Conservation (phyloP, 2,329 filamentous ascomycete genomes). For the Fusarium nygamai region DNA sequence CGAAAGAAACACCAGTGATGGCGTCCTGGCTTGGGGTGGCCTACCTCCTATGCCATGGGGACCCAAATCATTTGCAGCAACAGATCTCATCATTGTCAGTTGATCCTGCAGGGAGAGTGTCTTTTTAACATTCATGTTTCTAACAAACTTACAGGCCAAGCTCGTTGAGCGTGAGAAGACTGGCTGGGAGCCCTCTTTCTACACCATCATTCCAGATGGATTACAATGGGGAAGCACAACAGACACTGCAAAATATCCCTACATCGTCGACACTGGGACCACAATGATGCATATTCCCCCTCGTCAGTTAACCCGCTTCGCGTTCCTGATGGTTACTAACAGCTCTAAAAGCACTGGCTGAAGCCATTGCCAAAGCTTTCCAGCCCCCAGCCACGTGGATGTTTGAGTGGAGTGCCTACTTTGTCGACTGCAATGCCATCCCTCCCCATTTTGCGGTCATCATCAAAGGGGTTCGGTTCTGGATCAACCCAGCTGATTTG, state of each 20-base stretch:
- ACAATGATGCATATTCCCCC: constrained; percentile 62
- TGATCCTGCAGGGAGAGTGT: neutral
- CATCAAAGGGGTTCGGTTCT: constrained; percentile 56
- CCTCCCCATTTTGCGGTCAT: constrained; percentile 58
- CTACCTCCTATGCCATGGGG: constrained; percentile 52
- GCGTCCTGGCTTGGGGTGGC: constrained; percentile 59
- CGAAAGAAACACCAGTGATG: constrained; percentile 56
- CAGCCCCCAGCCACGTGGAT: constrained; percentile 58
- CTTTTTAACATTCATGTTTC: neutral
- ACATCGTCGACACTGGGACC: constrained; percentile 63
- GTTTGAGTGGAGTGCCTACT: constrained; percentile 59
- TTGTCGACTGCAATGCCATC: constrained; percentile 59
- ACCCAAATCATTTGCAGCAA: constrained; percentile 44
- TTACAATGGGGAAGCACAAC: constrained; percentile 55
- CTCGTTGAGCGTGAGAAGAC: constrained; percentile 52
- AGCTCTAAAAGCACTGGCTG: constrained; percentile 52
- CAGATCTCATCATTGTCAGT: constrained; percentile 59
- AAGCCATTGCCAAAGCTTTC: constrained; percentile 59
- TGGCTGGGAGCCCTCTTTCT: constrained; percentile 60
- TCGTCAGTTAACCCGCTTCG: constrained; percentile 47
- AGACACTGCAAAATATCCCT: constrained; percentile 56
- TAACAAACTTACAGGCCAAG: constrained; percentile 51
- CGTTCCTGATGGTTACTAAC: neutral
- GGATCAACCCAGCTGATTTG: constrained; percentile 59
- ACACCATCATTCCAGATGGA: constrained; percentile 62